phyloP scores from a whole-genome alignment of 805 yeast genomes.

The Cyberlindnera galapagoensis region DNA sequence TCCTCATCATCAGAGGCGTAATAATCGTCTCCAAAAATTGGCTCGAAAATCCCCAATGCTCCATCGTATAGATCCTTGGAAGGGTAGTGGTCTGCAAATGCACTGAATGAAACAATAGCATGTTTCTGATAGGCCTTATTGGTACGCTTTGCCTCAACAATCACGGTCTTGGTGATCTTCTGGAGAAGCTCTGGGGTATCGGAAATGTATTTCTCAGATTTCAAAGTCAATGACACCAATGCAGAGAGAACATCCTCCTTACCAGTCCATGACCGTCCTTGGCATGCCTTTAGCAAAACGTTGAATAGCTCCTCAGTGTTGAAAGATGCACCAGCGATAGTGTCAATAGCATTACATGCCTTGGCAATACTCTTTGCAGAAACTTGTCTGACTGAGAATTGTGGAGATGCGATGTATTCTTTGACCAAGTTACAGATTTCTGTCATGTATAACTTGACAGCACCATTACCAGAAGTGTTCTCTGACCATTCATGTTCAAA shows the following conservation, averaged over 20 bases:
- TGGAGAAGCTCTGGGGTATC: constrained; percentile 27
- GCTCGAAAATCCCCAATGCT: constrained; percentile 25
- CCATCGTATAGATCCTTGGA: constrained; percentile 26
- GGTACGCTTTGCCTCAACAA: constrained; percentile 58
- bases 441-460: constrained; percentile 57
- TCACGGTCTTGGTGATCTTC: constrained; percentile 37
- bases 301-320: constrained; percentile 35
- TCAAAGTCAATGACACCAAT: constrained; percentile 49
- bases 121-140: constrained; percentile 58
- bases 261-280: constrained; percentile 85
- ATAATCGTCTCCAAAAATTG: constrained; percentile 32
- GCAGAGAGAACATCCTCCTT: constrained; percentile 74
- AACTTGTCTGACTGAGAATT: constrained; percentile 59
- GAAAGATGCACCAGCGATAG: constrained; percentile 17
- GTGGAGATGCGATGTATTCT: constrained; percentile 45
- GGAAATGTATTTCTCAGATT: constrained; percentile 33
- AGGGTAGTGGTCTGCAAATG: constrained; percentile 37
- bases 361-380: constrained; percentile 63
- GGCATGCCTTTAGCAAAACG: constrained; percentile 50
- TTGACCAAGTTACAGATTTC: constrained; percentile 58
- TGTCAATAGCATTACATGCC: constrained; percentile 43
- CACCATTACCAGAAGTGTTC: constrained; percentile 65
- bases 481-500: constrained; percentile 75
- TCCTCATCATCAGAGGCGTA: constrained; percentile 35
- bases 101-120: constrained; percentile 48